Evolutionary conservation across 164 flowering plant species (phyloP).

Genomic region (Akebia trifoliata): DNA sequence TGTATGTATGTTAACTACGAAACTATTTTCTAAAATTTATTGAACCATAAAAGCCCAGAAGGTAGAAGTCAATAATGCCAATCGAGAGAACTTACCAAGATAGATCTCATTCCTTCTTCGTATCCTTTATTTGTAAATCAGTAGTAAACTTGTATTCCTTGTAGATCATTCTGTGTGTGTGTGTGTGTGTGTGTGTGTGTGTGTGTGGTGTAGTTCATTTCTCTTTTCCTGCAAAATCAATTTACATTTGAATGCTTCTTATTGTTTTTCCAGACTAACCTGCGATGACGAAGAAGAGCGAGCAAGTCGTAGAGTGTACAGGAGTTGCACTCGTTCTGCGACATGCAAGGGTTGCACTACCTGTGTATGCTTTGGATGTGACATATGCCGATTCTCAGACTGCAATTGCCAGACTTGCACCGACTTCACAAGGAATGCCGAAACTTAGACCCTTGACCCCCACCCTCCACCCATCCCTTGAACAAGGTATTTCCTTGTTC

Average conservation of each 20-base stretch:
- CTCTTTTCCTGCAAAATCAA: too few species aligned
- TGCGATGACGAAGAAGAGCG: constrained; percentile 80
- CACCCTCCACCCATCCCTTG: neutral
- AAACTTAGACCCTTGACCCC: constrained; percentile 20
- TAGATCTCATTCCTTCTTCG: too few species aligned
- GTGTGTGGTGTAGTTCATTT: too few species aligned
- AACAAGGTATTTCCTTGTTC: constrained; percentile 6
- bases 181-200: too few species aligned
- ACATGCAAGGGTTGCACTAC: constrained; percentile 80
- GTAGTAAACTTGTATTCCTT: too few species aligned
- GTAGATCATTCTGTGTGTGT: too few species aligned
- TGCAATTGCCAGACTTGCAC: constrained; percentile 84
- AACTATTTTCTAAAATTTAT: too few species aligned
- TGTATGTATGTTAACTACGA: too few species aligned
- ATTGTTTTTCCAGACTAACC: constrained; percentile 32
- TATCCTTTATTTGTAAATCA: too few species aligned
- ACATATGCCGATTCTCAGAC: constrained; percentile 68
- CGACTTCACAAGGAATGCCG: constrained; percentile 65
- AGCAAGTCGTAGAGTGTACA: constrained; percentile 66
- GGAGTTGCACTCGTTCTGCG: constrained; percentile 68
- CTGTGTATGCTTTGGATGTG: constrained; percentile 87
- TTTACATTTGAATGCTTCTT: neutral
- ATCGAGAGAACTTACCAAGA: too few species aligned
- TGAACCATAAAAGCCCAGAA: too few species aligned
- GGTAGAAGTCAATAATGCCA: too few species aligned